phyloP scores from a whole-genome alignment of 2,329 filamentous ascomycete species.

The Alternaria brassicae region DNA sequence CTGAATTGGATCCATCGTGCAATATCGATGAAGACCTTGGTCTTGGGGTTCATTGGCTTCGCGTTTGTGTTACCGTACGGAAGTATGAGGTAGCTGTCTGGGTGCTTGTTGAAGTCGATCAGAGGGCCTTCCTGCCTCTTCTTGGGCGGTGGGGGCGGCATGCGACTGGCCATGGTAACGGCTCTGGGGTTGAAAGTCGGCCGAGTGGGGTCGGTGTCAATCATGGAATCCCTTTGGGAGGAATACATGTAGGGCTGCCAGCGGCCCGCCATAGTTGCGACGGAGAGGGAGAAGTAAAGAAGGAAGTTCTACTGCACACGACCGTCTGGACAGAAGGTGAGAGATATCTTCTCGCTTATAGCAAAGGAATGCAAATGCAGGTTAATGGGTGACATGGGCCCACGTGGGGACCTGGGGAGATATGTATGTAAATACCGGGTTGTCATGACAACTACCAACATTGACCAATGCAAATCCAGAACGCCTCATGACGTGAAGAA shows the following conservation, averaged over 20 bases:
- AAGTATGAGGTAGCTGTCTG: conserved; percentile 74
- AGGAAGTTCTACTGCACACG: conserved; percentile 35
- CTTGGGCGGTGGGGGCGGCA: conserved; percentile 64
- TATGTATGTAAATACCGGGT: conserved; percentile 40
- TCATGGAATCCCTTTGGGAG: conserved; percentile 58
- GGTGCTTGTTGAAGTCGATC: conserved; percentile 83
- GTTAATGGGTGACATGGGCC: conserved; percentile 40
- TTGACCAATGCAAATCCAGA: conserved; percentile 17
- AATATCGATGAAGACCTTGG: conserved; percentile 74
- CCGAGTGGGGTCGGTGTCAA: conserved; percentile 53
- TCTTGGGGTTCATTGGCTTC: conserved; percentile 71
- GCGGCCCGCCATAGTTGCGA: conserved; percentile 51
- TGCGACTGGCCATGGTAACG: conserved; percentile 79
- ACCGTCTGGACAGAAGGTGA: conserved; percentile 37
- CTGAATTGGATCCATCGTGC: conserved; percentile 72
- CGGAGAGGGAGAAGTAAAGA: conserved; percentile 34
- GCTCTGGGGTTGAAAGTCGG: conserved; percentile 84
- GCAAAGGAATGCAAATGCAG: conserved; percentile 39
- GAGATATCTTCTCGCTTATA: conserved; percentile 37
- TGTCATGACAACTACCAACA: conserved; percentile 42
- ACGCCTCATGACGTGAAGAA: conserved; percentile 28
- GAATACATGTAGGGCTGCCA: conserved; percentile 77
- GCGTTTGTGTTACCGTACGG: conserved; percentile 67
- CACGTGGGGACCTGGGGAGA: conserved; percentile 31
- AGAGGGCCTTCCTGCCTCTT: conserved; percentile 76